These are phyloP conservation scores for Heimioporus sp. DNA, from an alignment of 768 basidiomycete species.

Conservation along the genomic window DNA sequence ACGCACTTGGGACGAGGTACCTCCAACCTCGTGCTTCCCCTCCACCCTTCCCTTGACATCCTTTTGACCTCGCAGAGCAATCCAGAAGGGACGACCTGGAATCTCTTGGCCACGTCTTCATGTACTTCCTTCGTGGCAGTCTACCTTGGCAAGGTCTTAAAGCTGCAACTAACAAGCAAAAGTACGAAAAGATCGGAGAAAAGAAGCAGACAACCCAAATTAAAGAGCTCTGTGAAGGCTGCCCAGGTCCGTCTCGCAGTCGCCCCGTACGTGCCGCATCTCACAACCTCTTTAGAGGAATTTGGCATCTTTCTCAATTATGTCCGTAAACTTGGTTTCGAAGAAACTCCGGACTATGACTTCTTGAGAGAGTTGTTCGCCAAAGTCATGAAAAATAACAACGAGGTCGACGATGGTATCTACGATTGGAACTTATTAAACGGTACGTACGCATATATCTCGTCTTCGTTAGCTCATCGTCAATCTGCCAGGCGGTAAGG, in stretches of 20 bases:
- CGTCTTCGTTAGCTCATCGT: constrained; percentile 7
- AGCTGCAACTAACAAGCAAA: constrained; percentile 99
- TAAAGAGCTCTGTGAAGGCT: constrained; percentile 94
- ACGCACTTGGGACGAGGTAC: constrained; percentile 95
- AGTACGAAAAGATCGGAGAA: constrained; percentile 99
- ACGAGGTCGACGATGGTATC: constrained; percentile 87
- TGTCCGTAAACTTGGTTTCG: constrained; percentile 97
- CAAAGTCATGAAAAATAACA: constrained; percentile 89
- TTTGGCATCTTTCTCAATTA: constrained; percentile 99
- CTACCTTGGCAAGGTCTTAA: constrained; percentile 99
- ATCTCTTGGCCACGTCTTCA: constrained; percentile 99
- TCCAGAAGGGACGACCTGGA: constrained; percentile 96
- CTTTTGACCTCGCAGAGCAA: constrained; percentile 54
- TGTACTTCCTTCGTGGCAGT: constrained; percentile 98
- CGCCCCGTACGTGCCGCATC: not conserved
- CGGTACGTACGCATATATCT: constrained; percentile 39
- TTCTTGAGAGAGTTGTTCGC: constrained; percentile 93
- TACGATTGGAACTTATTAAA: constrained; percentile 98
- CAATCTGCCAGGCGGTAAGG: constrained; percentile 67
- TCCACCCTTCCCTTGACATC: not conserved
- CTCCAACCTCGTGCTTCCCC: constrained; percentile 14
- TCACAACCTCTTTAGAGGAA: constrained; percentile 63
- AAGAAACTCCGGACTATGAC: constrained; percentile 98
- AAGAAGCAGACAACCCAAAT: constrained; percentile 99
- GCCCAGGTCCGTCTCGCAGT: constrained; percentile 64